Conservation (phyloP, 306 rosid genomes). For the Alnus rubra region DNA sequence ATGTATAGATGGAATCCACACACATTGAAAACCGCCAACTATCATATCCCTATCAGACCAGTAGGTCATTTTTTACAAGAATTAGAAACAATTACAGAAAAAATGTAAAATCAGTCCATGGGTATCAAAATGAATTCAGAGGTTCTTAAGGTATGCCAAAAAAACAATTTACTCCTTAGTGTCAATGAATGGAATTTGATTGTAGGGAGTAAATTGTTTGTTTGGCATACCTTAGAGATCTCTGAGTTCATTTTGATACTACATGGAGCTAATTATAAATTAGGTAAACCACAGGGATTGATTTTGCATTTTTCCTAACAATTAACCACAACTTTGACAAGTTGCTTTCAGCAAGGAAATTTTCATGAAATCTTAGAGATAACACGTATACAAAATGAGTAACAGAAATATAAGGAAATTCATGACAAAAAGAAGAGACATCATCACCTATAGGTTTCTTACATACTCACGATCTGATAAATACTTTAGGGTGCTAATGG, state of each 20-base stretch:
- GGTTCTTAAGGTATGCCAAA: no score
- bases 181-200: no score
- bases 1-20: background rate
- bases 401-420: background rate
- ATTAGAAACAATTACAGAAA: background rate
- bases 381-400: background rate
- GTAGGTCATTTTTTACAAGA: background rate
- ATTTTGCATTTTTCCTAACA: background rate
- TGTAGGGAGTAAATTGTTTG: no score
- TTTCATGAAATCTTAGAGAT: background rate
- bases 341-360: slow-evolving; percentile 4
- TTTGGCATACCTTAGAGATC: no score
- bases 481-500: background rate
- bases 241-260: no score
- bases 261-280: no score
- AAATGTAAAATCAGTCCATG: no score
- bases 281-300: no score
- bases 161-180: no score
- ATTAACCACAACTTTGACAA: background rate
- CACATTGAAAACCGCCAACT: background rate
- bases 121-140: no score
- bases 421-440: slow-evolving; percentile 1
- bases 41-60: slow-evolving; percentile 8
- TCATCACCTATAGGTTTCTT: background rate
- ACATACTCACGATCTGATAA: background rate